Percentiles rank a stretch among this genome's conserved stretches.
Evolutionary conservation across 176 grass and related monocot genomes (phyloP).

Genomic region (Paspalum notatum): DNA sequence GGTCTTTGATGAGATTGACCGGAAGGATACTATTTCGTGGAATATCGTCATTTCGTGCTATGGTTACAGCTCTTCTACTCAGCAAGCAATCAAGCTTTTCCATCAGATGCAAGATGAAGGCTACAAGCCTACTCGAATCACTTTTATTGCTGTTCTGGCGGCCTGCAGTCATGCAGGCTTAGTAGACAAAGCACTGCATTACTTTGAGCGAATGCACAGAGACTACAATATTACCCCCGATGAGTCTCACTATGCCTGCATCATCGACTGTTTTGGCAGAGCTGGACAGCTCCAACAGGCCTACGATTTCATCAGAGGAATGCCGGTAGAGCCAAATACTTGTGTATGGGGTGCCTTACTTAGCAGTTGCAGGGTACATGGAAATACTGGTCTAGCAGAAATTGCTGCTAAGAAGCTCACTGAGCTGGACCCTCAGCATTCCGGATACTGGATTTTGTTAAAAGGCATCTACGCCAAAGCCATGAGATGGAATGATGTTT

Average conservation of each 20-base stretch:
- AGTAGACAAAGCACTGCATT: slow-evolving; percentile 46
- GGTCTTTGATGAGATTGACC: slow-evolving; percentile 52
- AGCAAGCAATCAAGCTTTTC: slow-evolving; percentile 42
- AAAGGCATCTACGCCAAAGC: slow-evolving; percentile 58
- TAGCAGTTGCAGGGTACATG: slow-evolving; percentile 61
- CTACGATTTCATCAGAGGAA: slow-evolving; percentile 55
- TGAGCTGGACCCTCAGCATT: slow-evolving; percentile 54
- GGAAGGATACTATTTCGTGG: slow-evolving; percentile 60
- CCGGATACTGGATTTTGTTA: slow-evolving; percentile 60
- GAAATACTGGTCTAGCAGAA: slow-evolving; percentile 56
- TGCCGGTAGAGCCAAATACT: slow-evolving; percentile 45
- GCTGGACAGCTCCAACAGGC: slow-evolving; percentile 58
- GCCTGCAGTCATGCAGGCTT: slow-evolving; percentile 58
- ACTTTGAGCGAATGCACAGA: slow-evolving; percentile 49
- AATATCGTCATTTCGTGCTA: slow-evolving; percentile 63
- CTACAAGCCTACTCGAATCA: slow-evolving; percentile 54
- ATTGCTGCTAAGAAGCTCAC: slow-evolving; percentile 52
- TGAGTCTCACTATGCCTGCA: slow-evolving; percentile 56
- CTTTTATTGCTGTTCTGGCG: slow-evolving; percentile 54
- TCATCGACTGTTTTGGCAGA: slow-evolving; percentile 61
- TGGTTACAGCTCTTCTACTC: slow-evolving; percentile 43
- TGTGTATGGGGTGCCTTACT: slow-evolving; percentile 58
- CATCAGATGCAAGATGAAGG: slow-evolving; percentile 53
- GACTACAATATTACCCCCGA: slow-evolving; percentile 49
- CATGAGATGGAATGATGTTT: slow-evolving; percentile 60